phyloP scores from a whole-genome alignment of 1,284 basidiomycete species.

The Dichomitus squalens region DNA sequence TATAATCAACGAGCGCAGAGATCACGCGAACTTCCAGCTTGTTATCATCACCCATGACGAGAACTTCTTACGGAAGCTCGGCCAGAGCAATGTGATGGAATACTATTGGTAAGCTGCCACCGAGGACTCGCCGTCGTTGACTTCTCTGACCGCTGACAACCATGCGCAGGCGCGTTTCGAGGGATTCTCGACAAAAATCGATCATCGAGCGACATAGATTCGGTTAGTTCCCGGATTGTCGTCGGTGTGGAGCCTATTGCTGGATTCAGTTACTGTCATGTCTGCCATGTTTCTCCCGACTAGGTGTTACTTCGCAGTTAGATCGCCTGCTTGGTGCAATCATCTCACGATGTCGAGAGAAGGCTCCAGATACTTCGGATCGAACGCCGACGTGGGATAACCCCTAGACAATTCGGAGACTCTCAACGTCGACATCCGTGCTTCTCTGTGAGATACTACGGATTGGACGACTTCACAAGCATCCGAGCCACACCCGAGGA shows the following conservation, averaged over 20 bases:
- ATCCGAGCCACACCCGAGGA: too few species aligned
- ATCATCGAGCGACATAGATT: constrained; percentile 71
- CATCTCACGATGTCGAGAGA: too few species aligned
- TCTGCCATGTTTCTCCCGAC: too few species aligned
- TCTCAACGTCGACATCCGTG: too few species aligned
- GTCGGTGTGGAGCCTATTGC: constrained; percentile 15
- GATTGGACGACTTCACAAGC: too few species aligned
- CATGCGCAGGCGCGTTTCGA: constrained; percentile 53
- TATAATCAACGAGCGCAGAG: constrained; percentile 90
- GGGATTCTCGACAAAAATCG: constrained; percentile 71
- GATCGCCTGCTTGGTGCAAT: too few species aligned
- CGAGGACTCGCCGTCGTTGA: constrained; percentile 2
- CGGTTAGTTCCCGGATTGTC: constrained; percentile 38
- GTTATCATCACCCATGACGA: constrained; percentile 98
- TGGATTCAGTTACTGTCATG: constrained; percentile 5
- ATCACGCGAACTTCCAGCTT: constrained; percentile 93
- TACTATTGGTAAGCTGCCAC: constrained; percentile 76
- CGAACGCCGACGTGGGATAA: too few species aligned
- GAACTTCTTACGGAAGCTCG: constrained; percentile 81
- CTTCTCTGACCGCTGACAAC: not conserved
- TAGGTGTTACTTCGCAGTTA: too few species aligned
- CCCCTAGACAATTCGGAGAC: too few species aligned
- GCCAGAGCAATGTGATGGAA: constrained; percentile 87
- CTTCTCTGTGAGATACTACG: too few species aligned
- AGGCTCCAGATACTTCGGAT: too few species aligned